phyloP scores from a whole-genome alignment of 306 rosid species.

The Gleditsia sinensis region DNA sequence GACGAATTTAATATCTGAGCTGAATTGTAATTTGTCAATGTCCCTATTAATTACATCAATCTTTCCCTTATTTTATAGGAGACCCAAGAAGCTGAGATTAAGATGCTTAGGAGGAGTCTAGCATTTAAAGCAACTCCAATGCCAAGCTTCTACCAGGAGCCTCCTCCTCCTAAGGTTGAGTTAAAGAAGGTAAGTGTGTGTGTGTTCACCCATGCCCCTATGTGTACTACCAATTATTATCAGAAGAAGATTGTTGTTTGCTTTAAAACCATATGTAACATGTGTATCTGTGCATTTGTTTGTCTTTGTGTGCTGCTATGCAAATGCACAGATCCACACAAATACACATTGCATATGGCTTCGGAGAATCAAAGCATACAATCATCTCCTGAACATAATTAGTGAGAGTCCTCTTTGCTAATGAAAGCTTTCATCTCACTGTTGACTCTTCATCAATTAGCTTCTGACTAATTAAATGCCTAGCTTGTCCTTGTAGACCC shows the following conservation, averaged over 20 bases:
- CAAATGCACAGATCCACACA: not conserved
- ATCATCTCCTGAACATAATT: slow-evolving; percentile 24
- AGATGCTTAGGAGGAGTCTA: slow-evolving; percentile 65
- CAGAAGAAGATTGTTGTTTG: not conserved
- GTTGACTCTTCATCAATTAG: not conserved
- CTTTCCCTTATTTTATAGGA: slow-evolving; percentile 57
- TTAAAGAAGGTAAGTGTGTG: slow-evolving; percentile 57
- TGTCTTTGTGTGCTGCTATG: not conserved
- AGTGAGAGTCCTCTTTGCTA: not conserved
- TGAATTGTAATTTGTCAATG: slow-evolving; percentile 11
- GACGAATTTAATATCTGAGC: slow-evolving; percentile 32
- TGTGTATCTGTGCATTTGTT: not conserved
- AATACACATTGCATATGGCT: not conserved
- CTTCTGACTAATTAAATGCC: slow-evolving; percentile 2
- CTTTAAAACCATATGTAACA: not conserved
- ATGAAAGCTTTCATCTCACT: slow-evolving; percentile 17
- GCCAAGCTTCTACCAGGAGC: slow-evolving; percentile 85
- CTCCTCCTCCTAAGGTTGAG: slow-evolving; percentile 72
- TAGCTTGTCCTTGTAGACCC: not conserved
- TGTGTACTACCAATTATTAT: slow-evolving; percentile 14
- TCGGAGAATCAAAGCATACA: slow-evolving; percentile 2
- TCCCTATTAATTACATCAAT: slow-evolving; percentile 23
- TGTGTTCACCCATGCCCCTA: not conserved
- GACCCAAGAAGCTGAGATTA: slow-evolving; percentile 82
- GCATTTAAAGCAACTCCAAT: slow-evolving; percentile 78